phyloP scores from a whole-genome alignment of 257 asterid species.

The Penstemon newberryi region DNA sequence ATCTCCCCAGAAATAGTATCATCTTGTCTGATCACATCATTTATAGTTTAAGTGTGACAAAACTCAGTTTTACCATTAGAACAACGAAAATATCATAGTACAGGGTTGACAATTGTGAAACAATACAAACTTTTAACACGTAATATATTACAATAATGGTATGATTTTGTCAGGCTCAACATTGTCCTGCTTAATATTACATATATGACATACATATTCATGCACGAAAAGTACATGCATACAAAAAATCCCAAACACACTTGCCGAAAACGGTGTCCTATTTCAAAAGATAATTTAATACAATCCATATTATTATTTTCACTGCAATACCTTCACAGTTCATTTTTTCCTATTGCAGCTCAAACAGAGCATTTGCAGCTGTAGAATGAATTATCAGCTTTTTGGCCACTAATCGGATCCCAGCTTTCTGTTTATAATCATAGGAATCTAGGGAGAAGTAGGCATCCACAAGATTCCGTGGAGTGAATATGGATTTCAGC shows the following conservation, averaged over 20 bases:
- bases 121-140: not conserved
- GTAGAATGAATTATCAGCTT: constrained; percentile 56
- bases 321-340: no score
- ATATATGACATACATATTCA: not conserved
- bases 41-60: not conserved
- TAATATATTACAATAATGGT: not conserved
- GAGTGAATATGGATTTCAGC: constrained; percentile 52
- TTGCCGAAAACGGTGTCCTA: not conserved
- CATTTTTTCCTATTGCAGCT: not conserved
- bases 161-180: constrained; percentile 1
- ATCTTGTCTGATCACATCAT: constrained; percentile 7
- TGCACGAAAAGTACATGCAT: not conserved
- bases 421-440: constrained; percentile 79
- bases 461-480: constrained; percentile 68
- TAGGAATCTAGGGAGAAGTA: constrained; percentile 71
- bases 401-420: constrained; percentile 74
- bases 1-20: not conserved
- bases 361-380: not conserved
- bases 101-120: not conserved
- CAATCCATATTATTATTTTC: not conserved
- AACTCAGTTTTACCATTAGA: no score
- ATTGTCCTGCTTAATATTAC: not conserved
- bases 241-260: not conserved
- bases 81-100: no score
- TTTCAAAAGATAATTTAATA: not conserved